Conservation (phyloP, 2,329 filamentous ascomycete species). For the Cercospora janseana region DNA sequence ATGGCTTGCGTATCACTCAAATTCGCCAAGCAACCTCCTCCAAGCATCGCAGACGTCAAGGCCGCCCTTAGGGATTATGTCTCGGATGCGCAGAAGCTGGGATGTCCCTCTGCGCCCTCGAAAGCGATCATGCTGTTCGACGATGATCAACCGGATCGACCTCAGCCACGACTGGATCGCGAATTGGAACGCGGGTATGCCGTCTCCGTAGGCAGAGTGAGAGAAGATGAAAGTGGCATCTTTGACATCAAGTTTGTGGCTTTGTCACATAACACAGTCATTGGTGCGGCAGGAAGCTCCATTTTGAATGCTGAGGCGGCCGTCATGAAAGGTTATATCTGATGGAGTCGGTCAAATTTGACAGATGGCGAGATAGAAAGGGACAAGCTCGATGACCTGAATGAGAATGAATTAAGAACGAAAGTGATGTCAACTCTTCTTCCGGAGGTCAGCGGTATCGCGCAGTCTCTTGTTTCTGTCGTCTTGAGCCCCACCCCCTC, state of each 20-base stretch:
- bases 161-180: constrained; percentile 86
- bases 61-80: constrained; percentile 76
- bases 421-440: too few species aligned
- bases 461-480: too few species aligned
- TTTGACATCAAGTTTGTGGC: constrained; percentile 96
- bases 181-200: constrained; percentile 84
- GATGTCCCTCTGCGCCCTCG: constrained; percentile 80
- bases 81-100: constrained; percentile 76
- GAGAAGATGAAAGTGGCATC: constrained; percentile 81
- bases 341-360: too few species aligned
- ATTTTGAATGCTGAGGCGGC: constrained; percentile 93
- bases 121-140: constrained; percentile 86
- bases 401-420: too few species aligned
- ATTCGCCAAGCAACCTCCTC: constrained; percentile 73
- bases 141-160: constrained; percentile 68
- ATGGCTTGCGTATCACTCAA: constrained; percentile 87
- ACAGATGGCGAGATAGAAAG: too few species aligned
- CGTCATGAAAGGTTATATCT: constrained; percentile 73
- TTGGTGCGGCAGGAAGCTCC: constrained; percentile 92
- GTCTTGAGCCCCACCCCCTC: too few species aligned
- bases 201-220: constrained; percentile 81
- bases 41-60: constrained; percentile 72
- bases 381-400: too few species aligned
- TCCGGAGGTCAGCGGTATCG: too few species aligned
- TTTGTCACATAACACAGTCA: constrained; percentile 86